Base-by-base conservation (phyloP, 495 filamentous ascomycete genomes). In the Aspergillus ostianus region DNA sequence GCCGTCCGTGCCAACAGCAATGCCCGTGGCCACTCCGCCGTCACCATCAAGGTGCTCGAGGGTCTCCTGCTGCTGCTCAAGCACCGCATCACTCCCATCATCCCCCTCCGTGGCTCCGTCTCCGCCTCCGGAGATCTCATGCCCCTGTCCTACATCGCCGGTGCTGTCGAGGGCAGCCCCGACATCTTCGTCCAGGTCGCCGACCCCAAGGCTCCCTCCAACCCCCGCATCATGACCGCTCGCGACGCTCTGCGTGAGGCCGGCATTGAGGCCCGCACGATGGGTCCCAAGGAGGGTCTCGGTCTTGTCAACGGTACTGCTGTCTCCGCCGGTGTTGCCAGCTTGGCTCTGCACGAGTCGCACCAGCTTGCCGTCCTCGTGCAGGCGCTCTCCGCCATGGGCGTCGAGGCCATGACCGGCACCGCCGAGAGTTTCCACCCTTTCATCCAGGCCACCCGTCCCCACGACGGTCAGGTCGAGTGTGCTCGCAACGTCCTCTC, bases 241-340 rank as follows among this genome's bases (percentile, higher is more conserved):
- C 36, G 8, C 17, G 64, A 66, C 1, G 71, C 69, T 4, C 56
- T 74, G 0, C 20, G 50, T 18, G 44, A 27, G 8, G 49, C 29
- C 3, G 54, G 69, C 57, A 58, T 67, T 53, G 17, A 51, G 3
- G 53, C 63, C 15, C 56, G 50, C 46, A 59, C 62, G 13, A 36
- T 76, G 47, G 68, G 68, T 6, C 66, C 73, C n/a, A 76, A 76
- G 58, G 88, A 91, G 68, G 85, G 75, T 0, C 79, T 90, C 3
- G 86, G 79, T 9, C 64, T 91, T 19, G 74, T 88, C 46, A 91
- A 90, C 62, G 87, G 87, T 9, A 91, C 87, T 1, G 82, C 87
- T 5, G 73, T 78, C 6, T 83, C 81, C 29, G 78, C 78, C 26
- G 79, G 81, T 15, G 74, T 81, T 4, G 85, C 76, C 13, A 72